Evolutionary conservation across 2,329 filamentous ascomycete species (phyloP).

Genomic region (Fusarium setosum): DNA sequence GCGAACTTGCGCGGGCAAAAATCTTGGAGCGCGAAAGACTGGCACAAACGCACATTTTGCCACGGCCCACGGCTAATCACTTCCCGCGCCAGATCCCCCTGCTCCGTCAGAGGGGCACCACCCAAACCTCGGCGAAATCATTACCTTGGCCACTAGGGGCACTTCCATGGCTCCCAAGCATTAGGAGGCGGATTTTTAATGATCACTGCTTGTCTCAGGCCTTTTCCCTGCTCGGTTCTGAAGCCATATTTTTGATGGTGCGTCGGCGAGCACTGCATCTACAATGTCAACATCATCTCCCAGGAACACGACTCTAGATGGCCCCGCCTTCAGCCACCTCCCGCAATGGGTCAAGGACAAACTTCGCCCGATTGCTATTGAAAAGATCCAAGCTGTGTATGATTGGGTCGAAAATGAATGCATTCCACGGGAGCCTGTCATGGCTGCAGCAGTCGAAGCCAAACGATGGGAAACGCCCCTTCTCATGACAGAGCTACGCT

Average conservation of each 20-base stretch:
- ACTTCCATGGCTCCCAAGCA: not conserved
- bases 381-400: conserved; percentile 84
- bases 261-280: not conserved
- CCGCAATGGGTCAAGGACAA: conserved; percentile 43
- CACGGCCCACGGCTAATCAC: not conserved
- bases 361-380: conserved; percentile 64
- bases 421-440: conserved; percentile 81
- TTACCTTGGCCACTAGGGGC: not conserved
- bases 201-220: no score
- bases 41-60: not conserved
- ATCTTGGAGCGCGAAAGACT: no score
- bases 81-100: not conserved
- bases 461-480: conserved; percentile 82
- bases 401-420: conserved; percentile 95
- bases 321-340: conserved; percentile 44
- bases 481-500: conserved; percentile 56
- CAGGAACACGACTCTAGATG: conserved; percentile 19
- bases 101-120: not conserved
- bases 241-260: not conserved
- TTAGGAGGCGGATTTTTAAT: no score
- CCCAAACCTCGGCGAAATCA: not conserved
- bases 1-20: no score
- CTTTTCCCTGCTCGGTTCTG: no score
- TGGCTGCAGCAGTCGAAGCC: conserved; percentile 77
- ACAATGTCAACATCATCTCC: conserved; percentile 6